Conservation (phyloP, 129 eudicot species). For the Escallonia rubra region DNA sequence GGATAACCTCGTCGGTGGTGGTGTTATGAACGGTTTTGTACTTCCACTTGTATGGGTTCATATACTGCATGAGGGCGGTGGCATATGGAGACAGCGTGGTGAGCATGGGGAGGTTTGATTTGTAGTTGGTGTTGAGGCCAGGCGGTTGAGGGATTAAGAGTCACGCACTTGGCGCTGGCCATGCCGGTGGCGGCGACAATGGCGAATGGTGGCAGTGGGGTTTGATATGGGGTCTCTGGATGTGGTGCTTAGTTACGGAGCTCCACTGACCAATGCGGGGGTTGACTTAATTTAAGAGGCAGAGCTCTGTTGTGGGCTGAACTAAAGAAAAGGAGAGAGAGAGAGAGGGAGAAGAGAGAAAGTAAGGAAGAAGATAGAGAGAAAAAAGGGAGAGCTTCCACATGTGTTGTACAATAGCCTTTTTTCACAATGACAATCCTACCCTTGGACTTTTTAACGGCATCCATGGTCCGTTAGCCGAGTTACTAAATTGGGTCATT, state of each 20-base stretch:
- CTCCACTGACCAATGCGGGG: conserved; percentile 35
- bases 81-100: conserved; percentile 46
- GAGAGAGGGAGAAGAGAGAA: too few relatives aligned
- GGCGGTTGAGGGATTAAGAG: conserved; percentile 41
- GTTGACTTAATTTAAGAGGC: conserved; percentile 25
- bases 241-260: conserved; percentile 40
- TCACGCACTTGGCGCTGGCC: conserved; percentile 42
- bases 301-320: not conserved
- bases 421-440: too few relatives aligned
- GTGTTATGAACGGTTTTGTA: conserved; percentile 44
- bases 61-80: conserved; percentile 19
- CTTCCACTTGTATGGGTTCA: conserved; percentile 56
- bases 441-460: too few relatives aligned
- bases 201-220: conserved; percentile 22
- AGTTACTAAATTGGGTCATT: too few relatives aligned
- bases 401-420: too few relatives aligned
- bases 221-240: conserved; percentile 39
- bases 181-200: conserved; percentile 52
- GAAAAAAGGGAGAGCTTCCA: too few relatives aligned
- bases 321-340: too few relatives aligned
- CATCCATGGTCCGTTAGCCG: too few relatives aligned
- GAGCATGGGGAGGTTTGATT: conserved; percentile 24
- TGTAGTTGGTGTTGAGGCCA: conserved; percentile 26
- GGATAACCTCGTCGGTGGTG: conserved; percentile 35
- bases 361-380: too few relatives aligned